Evolutionary conservation across 2,329 filamentous ascomycete genomes (phyloP).

Genomic region (Fusarium pseudoanthophilum): DNA sequence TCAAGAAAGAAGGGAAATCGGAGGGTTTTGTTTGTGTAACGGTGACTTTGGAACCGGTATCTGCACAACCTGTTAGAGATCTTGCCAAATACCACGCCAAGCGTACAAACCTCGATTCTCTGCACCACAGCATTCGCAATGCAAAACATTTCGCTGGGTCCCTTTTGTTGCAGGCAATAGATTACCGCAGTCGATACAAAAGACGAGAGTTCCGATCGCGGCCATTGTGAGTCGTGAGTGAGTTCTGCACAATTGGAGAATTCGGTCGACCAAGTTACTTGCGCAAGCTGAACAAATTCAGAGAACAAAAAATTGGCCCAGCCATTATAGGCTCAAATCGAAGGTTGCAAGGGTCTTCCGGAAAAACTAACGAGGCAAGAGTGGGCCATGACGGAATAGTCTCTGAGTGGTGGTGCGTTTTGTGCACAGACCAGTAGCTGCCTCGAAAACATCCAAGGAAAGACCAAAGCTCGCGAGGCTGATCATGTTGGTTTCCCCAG

Average conservation of each 20-base stretch:
- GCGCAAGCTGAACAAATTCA: conserved; percentile 27
- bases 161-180: conserved; percentile 84
- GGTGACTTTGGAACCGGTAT: conserved; percentile 79
- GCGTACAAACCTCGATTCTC: conserved; percentile 77
- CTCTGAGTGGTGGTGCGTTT: conserved; percentile 36
- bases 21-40: conserved; percentile 86
- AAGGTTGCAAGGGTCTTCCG: conserved; percentile 34
- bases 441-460: conserved; percentile 36
- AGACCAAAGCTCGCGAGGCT: conserved; percentile 41
- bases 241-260: conserved; percentile 5
- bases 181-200: conserved; percentile 93
- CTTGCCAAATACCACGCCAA: neutral
- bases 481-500: conserved; percentile 37
- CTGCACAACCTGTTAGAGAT: conserved; percentile 54
- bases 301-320: conserved; percentile 45
- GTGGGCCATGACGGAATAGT: conserved; percentile 41
- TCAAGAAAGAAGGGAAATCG: conserved; percentile 89
- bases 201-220: conserved; percentile 88
- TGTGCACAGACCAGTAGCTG: conserved; percentile 34
- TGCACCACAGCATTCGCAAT: conserved; percentile 87
- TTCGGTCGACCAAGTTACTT: neutral
- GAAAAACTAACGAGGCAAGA: conserved; percentile 48
- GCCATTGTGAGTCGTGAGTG: conserved; percentile 69
- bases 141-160: conserved; percentile 77
- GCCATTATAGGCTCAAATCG: conserved; percentile 37